Evolutionary conservation across 1,284 basidiomycete genomes (phyloP), one percentile per base, ranked within the genome.

Genomic region (Fistulina hepatica): DNA sequence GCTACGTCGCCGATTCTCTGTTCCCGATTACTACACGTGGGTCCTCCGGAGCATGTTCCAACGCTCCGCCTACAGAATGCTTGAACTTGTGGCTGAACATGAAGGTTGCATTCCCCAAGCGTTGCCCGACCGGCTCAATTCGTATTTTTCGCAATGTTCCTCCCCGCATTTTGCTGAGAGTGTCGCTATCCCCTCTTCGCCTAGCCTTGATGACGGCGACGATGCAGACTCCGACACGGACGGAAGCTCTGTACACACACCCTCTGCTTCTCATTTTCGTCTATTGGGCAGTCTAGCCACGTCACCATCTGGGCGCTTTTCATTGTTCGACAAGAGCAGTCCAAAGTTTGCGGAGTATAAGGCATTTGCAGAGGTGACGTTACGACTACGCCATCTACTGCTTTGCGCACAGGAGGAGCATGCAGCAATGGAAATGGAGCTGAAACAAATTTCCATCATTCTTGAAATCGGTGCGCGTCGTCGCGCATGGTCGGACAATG

Each of bases 211-310:
- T 21, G 63, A 60, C 43, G 59, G 56, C 32, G 56, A 56, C n/a
- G 62, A 63, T 20, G 59, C 58, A 3, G 49, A 50, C 17, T 49
- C 51, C 22, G 71, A 69, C 34, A 70, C 68, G 1, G 74, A 76
- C 45, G 70, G 66, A 3, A 73, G 67, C 33, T 73, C 69, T 0
- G 52, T 75, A 9, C 73, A 73, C 44, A 76, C 73, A 0, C 73
- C 71, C 6, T 55, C 64, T 4, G 64, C 69, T 9, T 53, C 50
- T n/a, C 52, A 54, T 33, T 37, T 27, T 8, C 23, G 33, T 10
- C 39, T 44, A 5, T 31, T 22, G n/a, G 34, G 35, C 22, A 33
- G 30, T 17, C 27, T 8, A 20, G 8, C 16, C 11, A 25, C 12
- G 21, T 12, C 9, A 13, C 16, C 27, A 10, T 7, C 13, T 15